These are phyloP conservation scores for Myochromella boudieri DNA, from an alignment of 768 basidiomycete genomes.

Conservation along the genomic window DNA sequence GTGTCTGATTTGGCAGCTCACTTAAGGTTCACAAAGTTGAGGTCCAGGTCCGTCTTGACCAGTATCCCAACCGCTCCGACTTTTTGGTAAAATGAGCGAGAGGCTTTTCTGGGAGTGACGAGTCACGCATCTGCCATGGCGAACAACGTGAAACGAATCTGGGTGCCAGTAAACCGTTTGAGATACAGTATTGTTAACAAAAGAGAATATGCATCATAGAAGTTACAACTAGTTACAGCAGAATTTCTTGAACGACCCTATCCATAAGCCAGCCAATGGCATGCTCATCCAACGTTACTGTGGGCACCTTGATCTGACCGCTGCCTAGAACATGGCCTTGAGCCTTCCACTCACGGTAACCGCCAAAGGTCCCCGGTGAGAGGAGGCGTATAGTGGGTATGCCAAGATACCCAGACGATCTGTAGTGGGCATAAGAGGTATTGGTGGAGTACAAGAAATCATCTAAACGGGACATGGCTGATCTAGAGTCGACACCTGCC, in stretches of 20 bases:
- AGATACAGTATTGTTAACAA: too few species aligned
- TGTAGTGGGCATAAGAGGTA: constrained; percentile 3
- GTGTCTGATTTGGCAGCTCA: too few species aligned
- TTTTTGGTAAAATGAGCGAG: too few species aligned
- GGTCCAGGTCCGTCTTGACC: too few species aligned
- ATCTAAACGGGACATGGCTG: constrained; percentile 1
- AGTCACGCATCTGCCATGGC: too few species aligned
- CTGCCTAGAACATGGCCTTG: background rate
- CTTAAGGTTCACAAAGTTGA: too few species aligned
- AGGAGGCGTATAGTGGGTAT: constrained; percentile 13
- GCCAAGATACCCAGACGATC: background rate
- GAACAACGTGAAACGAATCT: too few species aligned
- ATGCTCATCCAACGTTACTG: constrained; percentile 2
- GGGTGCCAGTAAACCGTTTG: too few species aligned
- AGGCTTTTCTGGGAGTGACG: too few species aligned
- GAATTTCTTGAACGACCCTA: constrained; percentile 9
- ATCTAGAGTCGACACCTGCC: constrained; percentile 3
- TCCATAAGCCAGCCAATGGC: constrained; percentile 10
- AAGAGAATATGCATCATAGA: too few species aligned
- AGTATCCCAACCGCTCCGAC: too few species aligned
- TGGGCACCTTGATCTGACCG: constrained; percentile 15
- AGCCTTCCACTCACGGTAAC: constrained; percentile 16
- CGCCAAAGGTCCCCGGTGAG: constrained; percentile 14
- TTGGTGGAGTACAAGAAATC: constrained; percentile 4
- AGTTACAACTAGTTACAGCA: too few species aligned